Conservation (phyloP, 2,329 filamentous ascomycete species). For the Cordyceps farinosa region DNA sequence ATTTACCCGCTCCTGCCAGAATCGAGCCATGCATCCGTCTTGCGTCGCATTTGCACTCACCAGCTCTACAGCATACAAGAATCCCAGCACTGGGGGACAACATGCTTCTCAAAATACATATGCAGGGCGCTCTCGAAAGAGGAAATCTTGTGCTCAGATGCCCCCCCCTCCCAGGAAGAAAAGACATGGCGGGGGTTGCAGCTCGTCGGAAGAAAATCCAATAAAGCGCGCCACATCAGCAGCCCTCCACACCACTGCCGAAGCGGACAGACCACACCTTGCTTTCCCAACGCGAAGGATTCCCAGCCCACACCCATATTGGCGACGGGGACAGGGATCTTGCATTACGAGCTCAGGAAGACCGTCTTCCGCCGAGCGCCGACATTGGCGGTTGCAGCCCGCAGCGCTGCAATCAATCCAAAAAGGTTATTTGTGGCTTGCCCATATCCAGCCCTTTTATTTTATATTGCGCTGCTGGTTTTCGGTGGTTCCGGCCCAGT, state of each 20-base stretch:
- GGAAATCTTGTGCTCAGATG: not conserved
- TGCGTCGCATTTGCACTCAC: not conserved
- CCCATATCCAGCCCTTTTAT: not conserved
- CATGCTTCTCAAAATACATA: no score
- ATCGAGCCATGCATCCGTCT: not conserved
- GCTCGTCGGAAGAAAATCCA: not conserved
- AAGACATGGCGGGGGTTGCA: not conserved
- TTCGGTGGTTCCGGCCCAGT: not conserved
- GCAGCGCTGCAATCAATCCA: not conserved
- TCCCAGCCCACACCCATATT: not conserved
- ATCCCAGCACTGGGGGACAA: no score
- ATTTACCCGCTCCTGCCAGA: constrained; percentile 2
- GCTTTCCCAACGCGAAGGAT: not conserved
- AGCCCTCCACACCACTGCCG: not conserved
- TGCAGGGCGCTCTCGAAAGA: not conserved
- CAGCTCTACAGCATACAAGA: no score
- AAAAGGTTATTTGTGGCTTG: constrained; percentile 1
- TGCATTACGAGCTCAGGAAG: not conserved
- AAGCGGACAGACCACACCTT: not conserved
- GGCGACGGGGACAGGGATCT: not conserved
- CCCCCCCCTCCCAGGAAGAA: not conserved
- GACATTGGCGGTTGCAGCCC: not conserved
- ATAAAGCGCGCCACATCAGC: not conserved
- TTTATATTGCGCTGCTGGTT: not conserved
- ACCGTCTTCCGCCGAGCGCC: constrained; percentile 1